Evolutionary conservation across 805 yeast genomes (phyloP), one percentile per base, ranked within the genome.

Genomic region (Pichia californica): DNA sequence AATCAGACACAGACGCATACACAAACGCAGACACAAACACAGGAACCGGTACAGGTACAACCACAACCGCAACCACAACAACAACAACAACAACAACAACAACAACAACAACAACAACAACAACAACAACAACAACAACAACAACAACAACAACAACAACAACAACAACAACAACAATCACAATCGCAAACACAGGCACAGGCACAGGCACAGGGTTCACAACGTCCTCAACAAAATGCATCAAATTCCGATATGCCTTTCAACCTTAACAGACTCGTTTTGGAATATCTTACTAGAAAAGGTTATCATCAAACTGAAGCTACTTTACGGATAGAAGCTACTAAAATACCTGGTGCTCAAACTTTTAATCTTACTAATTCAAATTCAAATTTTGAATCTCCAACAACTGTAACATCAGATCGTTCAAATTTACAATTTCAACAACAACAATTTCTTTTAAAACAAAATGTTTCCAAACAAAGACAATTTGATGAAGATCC

Each of bases 271-370:
- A 80, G 93, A 50, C 87, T 93, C 57, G 98, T 93, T 28, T 70
- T 93, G 55, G 99, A 93, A 55, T 93, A 91, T 55, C 72, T 93
- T 52, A 84, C 81, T 61, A 91, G 93, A 57, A 88, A 89, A 61
- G 99, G 99, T 3, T 93, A 88, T 58, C 89, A 85, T 53, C 79
- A 83, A 52, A 91, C 99, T 0, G 99, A 93, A 61, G 88, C 96
- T 3, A 86, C 89, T 82, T 72, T 93, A 39, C 76, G 99, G 49
- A 78, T 88, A 48, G 99, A 93, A 61, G 76, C 83, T 50, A 73
- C 87, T 1, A 79, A 83, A 46, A 73, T 74, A 7, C 74, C 79
- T 1, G 66, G 66, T 7, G 68, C 75, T 1, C 73, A 76, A 7
- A 67, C 80, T 11, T 66, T 65, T 2, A 70, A 79, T 1, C 68